Base-by-base conservation (phyloP, 768 basidiomycete species). In the Chalciporus sphaerocephalus region DNA sequence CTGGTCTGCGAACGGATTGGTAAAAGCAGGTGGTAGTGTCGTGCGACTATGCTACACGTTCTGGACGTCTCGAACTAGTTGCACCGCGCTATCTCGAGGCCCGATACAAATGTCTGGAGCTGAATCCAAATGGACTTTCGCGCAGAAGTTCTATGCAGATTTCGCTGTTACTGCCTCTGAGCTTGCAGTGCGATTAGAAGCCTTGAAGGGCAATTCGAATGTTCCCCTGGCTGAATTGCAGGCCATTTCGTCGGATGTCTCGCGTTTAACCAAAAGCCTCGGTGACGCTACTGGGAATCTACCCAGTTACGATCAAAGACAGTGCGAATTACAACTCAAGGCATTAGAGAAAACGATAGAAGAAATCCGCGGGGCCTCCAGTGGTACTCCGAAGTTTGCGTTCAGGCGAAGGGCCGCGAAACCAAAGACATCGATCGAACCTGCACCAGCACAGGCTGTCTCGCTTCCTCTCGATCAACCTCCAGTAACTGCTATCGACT, bases 241-340 rank as follows among this genome's bases (percentile, higher is more conserved):
- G 44, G 66, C 61, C 15, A 51, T 85, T 7, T 67, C 79, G 3
- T 49, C 69, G 8, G 76, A 78, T 33, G 61, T 84, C 16, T 75
- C 81, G 4, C 78, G 75, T 48, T 62, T 88, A 35, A 71, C 78
- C 35, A 90, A 83, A 55, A 70, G 69, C 18, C 71, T 91, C 15
- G 69, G 73, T 6, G 84, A 82, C 58, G 86, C 83, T 5, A 79
- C 77, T 8, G 74, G 75, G 6, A 79, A 74, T 46, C 66, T 92
- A 36, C 83, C 87, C 4, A 69, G 74, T 30, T 88, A 87, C 57
- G 86, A 89, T 62, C 87, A 85, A 57, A 74, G 82, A 43, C 82
- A 81, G 56, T 85, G 75, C 57, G 84, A 85, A 60, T 65, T 70
- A 89, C 83, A 83, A 78, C 61, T 91, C 45, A 81, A 79, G 58